phyloP scores from a whole-genome alignment of 768 basidiomycete species.

The Suillus bovinus region DNA sequence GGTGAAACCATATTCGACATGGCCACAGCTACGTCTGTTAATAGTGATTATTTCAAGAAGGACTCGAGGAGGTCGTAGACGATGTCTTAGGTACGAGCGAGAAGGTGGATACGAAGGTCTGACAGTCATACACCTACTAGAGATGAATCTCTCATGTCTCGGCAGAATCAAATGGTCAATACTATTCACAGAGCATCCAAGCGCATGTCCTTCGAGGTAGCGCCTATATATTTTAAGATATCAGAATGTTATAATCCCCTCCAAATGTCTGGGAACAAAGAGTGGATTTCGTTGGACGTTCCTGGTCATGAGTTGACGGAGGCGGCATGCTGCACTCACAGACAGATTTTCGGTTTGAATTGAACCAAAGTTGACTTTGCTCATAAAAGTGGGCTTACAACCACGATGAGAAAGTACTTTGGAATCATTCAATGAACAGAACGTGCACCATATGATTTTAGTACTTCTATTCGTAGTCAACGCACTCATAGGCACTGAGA shows the following conservation, averaged over 20 bases:
- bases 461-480: no score
- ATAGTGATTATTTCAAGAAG: slow-evolving; percentile 79
- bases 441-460: no score
- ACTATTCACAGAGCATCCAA: background rate
- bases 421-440: no score
- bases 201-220: background rate
- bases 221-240: background rate
- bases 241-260: background rate
- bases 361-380: background rate
- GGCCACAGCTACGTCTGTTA: slow-evolving; percentile 82
- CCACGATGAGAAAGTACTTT: background rate
- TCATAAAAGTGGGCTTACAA: background rate
- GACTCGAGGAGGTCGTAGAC: slow-evolving; percentile 37
- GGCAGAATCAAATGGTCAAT: background rate
- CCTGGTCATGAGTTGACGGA: background rate
- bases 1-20: slow-evolving; percentile 92
- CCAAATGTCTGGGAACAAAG: background rate
- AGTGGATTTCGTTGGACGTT: background rate
- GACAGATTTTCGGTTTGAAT: background rate
- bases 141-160: slow-evolving; percentile 1
- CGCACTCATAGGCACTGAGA: background rate
- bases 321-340: background rate
- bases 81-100: background rate
- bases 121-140: background rate
- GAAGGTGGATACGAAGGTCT: background rate